These are phyloP conservation scores for Neofusicoccum kwambonambiense DNA, from an alignment of 2,329 filamentous ascomycete species.

Conservation along the genomic window DNA sequence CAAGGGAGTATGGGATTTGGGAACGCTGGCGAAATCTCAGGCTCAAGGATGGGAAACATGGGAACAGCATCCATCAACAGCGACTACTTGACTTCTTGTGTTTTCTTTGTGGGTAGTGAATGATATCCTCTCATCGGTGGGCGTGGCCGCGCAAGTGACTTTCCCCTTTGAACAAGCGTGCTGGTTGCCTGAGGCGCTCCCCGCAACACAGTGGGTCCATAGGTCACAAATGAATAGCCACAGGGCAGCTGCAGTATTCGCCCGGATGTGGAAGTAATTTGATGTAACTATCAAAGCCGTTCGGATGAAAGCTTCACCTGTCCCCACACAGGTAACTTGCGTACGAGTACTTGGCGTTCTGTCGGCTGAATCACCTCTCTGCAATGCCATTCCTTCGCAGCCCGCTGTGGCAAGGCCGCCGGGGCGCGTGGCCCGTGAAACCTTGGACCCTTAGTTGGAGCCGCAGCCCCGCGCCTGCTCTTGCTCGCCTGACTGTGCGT, in stretches of 20 bases:
- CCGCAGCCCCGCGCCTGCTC: background rate
- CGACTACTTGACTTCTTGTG: conserved; percentile 9
- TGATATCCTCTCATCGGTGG: conserved; percentile 2
- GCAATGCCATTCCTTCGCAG: too few relatives aligned
- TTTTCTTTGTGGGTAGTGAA: conserved; percentile 13
- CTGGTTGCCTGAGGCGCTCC: background rate
- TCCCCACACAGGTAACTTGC: too few relatives aligned
- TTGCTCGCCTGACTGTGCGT: background rate
- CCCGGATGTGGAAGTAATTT: too few relatives aligned
- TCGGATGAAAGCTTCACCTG: too few relatives aligned
- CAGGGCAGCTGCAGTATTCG: too few relatives aligned
- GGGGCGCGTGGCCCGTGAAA: background rate
- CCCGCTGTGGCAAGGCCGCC: background rate
- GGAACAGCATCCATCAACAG: conserved; percentile 12
- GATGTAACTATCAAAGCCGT: too few relatives aligned
- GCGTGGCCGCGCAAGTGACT: conserved; percentile 2
- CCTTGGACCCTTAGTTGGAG: background rate
- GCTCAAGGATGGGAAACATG: background rate
- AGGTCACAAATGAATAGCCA: too few relatives aligned
- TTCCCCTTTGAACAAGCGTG: background rate
- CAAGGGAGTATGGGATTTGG: conserved; percentile 5
- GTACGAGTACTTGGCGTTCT: too few relatives aligned
- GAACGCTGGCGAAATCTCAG: conserved; percentile 12
- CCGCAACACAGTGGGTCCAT: background rate
- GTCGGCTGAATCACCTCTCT: too few relatives aligned